These are phyloP conservation scores for Aspergillus floridensis DNA, from an alignment of 2,329 filamentous ascomycete genomes.

Conservation along the genomic window DNA sequence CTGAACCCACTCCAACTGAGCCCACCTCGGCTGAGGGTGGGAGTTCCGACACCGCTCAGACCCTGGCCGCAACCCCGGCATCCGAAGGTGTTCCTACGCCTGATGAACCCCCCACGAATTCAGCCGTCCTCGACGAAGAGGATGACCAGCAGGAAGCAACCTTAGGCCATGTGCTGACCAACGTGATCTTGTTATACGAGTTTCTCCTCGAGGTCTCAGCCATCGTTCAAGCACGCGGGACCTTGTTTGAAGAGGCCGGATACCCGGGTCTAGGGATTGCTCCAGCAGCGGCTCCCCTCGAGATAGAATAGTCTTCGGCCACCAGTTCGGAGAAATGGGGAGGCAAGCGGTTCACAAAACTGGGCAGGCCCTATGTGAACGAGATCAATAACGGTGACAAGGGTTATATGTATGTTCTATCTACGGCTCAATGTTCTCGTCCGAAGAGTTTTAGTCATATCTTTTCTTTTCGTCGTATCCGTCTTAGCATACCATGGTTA, in stretches of 20 bases:
- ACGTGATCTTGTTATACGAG: slow-evolving; percentile 74
- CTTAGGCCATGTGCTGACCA: slow-evolving; percentile 75
- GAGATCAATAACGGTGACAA: not conserved
- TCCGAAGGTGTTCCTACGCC: not conserved
- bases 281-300: not conserved
- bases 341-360: not conserved
- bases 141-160: slow-evolving; percentile 53
- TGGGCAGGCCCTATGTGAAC: not conserved
- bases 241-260: slow-evolving; percentile 72
- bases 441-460: too few relatives aligned
- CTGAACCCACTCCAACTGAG: not conserved
- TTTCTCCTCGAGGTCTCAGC: slow-evolving; percentile 76
- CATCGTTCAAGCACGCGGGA: slow-evolving; percentile 70
- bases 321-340: not conserved
- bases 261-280: slow-evolving; percentile 42
- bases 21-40: not conserved
- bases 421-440: too few relatives aligned
- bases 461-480: too few relatives aligned
- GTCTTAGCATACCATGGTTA: too few relatives aligned
- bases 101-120: slow-evolving; percentile 13
- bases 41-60: not conserved
- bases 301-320: not conserved
- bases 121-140: slow-evolving; percentile 26
- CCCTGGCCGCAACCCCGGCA: not conserved
- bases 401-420: too few relatives aligned